phyloP scores from a whole-genome alignment of 1,139 yeast species.

The Yamadazyma sp. region DNA sequence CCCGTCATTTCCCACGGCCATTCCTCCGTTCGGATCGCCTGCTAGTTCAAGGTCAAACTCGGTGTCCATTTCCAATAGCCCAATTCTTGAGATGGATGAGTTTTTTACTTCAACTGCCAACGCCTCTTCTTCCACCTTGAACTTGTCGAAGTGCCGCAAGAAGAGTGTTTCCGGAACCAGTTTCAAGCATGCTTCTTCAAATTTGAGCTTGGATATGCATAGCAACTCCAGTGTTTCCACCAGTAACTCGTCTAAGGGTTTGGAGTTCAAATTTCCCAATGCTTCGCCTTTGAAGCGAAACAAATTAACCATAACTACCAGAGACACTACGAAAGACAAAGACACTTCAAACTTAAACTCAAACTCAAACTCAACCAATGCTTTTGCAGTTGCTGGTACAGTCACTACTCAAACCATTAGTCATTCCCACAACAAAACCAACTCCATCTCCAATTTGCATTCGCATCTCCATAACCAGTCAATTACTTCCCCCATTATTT shows the following conservation, averaged over 20 bases:
- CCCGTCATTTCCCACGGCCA: not conserved
- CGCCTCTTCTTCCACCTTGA: conserved; percentile 10
- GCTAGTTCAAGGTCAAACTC: conserved; percentile 1
- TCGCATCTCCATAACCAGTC: conserved; percentile 4
- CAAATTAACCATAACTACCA: not conserved
- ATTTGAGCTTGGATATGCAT: not conserved
- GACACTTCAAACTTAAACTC: too few species aligned
- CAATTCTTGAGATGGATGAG: conserved; percentile 17
- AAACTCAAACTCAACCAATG: too few species aligned
- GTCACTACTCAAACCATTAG: not conserved
- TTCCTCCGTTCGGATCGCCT: not conserved
- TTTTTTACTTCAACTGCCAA: conserved; percentile 9
- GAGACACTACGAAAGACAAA: not conserved
- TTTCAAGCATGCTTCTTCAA: not conserved
- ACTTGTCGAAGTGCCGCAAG: conserved; percentile 5
- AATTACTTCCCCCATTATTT: conserved; percentile 31
- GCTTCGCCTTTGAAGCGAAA: conserved; percentile 6
- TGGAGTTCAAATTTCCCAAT: conserved; percentile 12
- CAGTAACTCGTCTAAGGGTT: conserved; percentile 4
- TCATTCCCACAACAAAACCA: conserved; percentile 5
- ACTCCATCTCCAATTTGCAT: conserved; percentile 4
- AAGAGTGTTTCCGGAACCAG: conserved; percentile 2
- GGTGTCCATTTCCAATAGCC: conserved; percentile 18
- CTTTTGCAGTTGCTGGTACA: not conserved
- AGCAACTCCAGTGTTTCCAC: not conserved